Conservation (phyloP, 1,284 basidiomycete genomes). For the Pseudozyma sp. region DNA sequence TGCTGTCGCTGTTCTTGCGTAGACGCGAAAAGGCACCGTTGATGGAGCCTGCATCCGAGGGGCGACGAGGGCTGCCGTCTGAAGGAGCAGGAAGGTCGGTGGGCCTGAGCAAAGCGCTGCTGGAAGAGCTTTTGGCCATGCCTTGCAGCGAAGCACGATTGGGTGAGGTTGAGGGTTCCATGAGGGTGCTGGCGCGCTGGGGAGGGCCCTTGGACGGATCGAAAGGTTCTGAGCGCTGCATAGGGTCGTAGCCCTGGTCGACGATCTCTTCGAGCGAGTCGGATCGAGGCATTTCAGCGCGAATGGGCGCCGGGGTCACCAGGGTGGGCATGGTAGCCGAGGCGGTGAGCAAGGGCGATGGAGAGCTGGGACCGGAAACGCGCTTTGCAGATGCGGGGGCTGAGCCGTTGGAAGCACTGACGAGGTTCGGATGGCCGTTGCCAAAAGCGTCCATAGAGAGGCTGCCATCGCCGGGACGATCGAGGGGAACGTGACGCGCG, state of each 20-base stretch:
- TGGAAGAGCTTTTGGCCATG: constrained; percentile 47
- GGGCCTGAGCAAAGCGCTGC: constrained; percentile 34
- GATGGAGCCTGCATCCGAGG: constrained; percentile 35
- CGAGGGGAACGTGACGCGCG: constrained; percentile 18
- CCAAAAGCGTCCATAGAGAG: constrained; percentile 55
- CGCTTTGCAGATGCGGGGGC: constrained; percentile 1
- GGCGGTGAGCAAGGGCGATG: constrained; percentile 27
- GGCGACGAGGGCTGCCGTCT: constrained; percentile 36
- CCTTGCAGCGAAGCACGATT: constrained; percentile 4
- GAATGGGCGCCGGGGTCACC: constrained; percentile 45
- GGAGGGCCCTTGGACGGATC: constrained; percentile 10
- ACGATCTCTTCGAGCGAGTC: constrained; percentile 50
- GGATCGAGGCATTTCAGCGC: constrained; percentile 38
- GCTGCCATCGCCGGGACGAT: constrained; percentile 55
- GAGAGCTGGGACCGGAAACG: neutral
- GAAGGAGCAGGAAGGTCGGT: constrained; percentile 12
- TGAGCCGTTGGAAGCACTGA: constrained; percentile 15
- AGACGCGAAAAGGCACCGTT: constrained; percentile 32
- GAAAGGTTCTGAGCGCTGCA: constrained; percentile 8
- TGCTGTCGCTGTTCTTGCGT: constrained; percentile 53
- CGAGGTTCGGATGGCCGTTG: constrained; percentile 7
- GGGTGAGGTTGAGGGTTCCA: constrained; percentile 19
- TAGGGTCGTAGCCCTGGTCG: constrained; percentile 29
- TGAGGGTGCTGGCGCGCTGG: constrained; percentile 34
- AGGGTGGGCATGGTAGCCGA: constrained; percentile 44